Evolutionary conservation across 345 rosid genomes (phyloP).

Genomic region (Pistacia integerrima): DNA sequence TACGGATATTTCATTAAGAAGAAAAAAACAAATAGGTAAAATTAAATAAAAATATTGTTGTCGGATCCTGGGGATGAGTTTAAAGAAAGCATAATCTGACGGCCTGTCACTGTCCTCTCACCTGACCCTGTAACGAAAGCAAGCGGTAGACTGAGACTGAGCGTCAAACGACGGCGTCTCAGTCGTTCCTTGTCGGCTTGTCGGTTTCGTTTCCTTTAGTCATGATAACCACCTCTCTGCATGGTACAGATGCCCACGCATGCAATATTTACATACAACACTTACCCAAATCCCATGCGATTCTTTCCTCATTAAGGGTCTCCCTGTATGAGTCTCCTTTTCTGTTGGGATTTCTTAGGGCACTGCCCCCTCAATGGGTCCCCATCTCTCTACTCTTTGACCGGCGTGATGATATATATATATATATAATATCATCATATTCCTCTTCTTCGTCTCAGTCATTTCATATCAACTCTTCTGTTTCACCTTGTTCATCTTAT

Average conservation of each 20-base stretch:
- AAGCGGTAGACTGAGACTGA: constrained; percentile 22
- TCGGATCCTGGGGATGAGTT: neutral
- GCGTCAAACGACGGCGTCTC: constrained; percentile 44
- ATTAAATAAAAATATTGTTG: too few species aligned
- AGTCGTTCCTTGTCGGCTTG: constrained; percentile 35
- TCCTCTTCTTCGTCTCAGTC: neutral
- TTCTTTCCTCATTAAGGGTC: neutral
- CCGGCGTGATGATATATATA: neutral
- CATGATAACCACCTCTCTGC: neutral
- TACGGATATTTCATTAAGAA: neutral
- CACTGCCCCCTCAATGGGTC: constrained; percentile 6
- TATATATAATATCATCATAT: neutral
- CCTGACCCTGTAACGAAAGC: constrained; percentile 9
- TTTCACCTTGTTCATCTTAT: neutral
- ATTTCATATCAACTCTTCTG: neutral
- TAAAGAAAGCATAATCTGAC: constrained; percentile 20
- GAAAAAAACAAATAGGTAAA: neutral
- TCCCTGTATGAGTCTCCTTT: constrained; percentile 20
- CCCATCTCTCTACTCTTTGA: constrained; percentile 13
- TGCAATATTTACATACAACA: neutral
- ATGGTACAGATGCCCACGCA: constrained; percentile 8
- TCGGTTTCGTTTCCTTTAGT: constrained; percentile 17
- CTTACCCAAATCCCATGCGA: too few species aligned
- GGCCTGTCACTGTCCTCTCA: constrained; percentile 24
- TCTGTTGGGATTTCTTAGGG: constrained; percentile 29